phyloP scores from a whole-genome alignment of 352 stramenopile genomes.

The Pythium rishiriense region DNA sequence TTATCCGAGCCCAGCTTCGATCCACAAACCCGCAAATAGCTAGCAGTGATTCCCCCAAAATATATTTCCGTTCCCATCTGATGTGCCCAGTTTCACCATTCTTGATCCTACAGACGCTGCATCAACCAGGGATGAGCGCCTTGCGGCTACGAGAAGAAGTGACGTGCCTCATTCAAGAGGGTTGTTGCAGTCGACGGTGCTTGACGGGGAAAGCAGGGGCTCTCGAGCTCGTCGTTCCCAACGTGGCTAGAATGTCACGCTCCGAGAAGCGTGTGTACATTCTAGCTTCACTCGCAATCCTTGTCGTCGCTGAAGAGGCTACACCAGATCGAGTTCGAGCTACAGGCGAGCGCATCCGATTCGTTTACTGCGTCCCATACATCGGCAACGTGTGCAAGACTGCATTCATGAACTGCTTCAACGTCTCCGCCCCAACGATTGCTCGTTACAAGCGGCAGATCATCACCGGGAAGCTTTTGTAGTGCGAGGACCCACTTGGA shows the following conservation, averaged over 20 bases:
- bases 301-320: not conserved
- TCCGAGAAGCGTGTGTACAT: not conserved
- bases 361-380: not conserved
- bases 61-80: no score
- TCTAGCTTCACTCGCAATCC: not conserved
- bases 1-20: no score
- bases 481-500: no score
- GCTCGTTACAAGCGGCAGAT: not conserved
- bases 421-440: not conserved
- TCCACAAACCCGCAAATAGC: no score
- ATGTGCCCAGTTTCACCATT: not conserved
- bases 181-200: not conserved
- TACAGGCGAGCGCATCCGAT: not conserved
- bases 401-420: constrained; percentile 5
- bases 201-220: not conserved
- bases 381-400: constrained; percentile 1
- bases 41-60: no score
- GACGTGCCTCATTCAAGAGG: not conserved
- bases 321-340: not conserved
- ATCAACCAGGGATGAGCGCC: not conserved
- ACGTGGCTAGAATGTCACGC: not conserved
- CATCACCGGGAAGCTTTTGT: not conserved
- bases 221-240: not conserved
- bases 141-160: not conserved
- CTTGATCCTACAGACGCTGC: not conserved